These are phyloP conservation scores for Salvia sclarea DNA, from an alignment of 305 asterid species.

Conservation along the genomic window DNA sequence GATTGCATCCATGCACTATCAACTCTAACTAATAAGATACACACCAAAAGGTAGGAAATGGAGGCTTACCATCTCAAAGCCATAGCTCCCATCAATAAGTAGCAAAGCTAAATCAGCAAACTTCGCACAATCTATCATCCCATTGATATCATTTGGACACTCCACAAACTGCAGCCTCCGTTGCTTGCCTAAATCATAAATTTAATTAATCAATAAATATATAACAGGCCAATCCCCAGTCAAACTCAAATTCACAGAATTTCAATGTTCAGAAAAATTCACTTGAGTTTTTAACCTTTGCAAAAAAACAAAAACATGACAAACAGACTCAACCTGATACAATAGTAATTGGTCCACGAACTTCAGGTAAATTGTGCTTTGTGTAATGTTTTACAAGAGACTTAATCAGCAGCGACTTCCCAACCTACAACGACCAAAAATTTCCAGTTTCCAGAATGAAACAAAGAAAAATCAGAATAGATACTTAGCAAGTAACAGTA, in stretches of 20 bases:
- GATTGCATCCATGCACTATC: background rate
- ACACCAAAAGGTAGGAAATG: background rate
- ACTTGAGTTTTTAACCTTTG: background rate
- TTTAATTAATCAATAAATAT: conserved; percentile 27
- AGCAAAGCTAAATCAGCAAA: conserved; percentile 92
- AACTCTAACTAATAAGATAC: conserved; percentile 10
- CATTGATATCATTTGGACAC: conserved; percentile 97
- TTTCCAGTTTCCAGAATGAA: conserved; percentile 23
- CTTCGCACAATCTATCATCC: conserved; percentile 98
- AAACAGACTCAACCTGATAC: conserved; percentile 69
- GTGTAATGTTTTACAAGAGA: conserved; percentile 85
- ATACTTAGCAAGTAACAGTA: conserved; percentile 8
- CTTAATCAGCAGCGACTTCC: conserved; percentile 91
- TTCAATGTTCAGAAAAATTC: conserved; percentile 8
- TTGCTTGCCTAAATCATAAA: conserved; percentile 67
- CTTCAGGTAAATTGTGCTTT: conserved; percentile 92
- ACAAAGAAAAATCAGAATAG: background rate
- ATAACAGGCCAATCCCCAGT: conserved; percentile 4
- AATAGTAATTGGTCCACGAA: conserved; percentile 88
- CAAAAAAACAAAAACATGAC: background rate
- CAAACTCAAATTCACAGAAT: background rate
- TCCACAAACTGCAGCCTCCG: conserved; percentile 94
- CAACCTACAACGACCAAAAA: conserved; percentile 52
- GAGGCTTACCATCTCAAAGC: conserved; percentile 91
- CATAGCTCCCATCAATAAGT: conserved; percentile 97